Evolutionary conservation across 306 rosid species (phyloP), one percentile per base, ranked within the genome.

Genomic region (Vigna angularis): DNA sequence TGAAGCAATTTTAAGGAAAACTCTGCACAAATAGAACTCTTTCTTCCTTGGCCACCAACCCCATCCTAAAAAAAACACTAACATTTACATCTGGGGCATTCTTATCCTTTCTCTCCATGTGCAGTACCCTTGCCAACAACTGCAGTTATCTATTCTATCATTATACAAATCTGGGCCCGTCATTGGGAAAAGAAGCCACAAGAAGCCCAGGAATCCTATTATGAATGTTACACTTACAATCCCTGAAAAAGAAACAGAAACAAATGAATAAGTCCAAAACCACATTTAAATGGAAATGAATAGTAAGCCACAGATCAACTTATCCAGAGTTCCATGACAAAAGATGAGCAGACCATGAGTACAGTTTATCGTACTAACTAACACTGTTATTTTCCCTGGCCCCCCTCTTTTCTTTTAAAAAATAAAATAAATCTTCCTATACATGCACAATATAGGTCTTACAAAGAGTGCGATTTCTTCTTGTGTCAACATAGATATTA

Each of bases 121-220:
- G 83, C 99, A 95, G 85, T 82, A 90, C 64, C 92, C 88, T 65
- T 95, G 95, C 97, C 98, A 94, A 79, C 97, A 90, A 75, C 89
- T 89, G 88, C 98, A 92, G 75, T 81, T 83, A 73, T 89, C 81
- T 38, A 89, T 82, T 79, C 86, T 88, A 70, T 89, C 87, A 72
- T 88, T 92, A 75, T 88, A 95, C 87, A 95, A 83, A 67, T 86
- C 83, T 5, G 97, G 93, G 72, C n/a, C 76, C 11, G 98, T 91
- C 81, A 89, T 74, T 38, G 99, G 97, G 65, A 82, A 95, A 70
- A 93, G 91, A 77, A 93, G 88, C 92, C 93, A 89, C 67, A 89
- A 30, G 91, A 93, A 93, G 59, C 96, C 91, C 81, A 85, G 64
- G 76, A 82, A 49, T 77, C 98, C 98, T 48, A 86, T 85, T 47